Base-by-base conservation (phyloP, 2,329 filamentous ascomycete genomes). In the Verticillium alfalfae region DNA sequence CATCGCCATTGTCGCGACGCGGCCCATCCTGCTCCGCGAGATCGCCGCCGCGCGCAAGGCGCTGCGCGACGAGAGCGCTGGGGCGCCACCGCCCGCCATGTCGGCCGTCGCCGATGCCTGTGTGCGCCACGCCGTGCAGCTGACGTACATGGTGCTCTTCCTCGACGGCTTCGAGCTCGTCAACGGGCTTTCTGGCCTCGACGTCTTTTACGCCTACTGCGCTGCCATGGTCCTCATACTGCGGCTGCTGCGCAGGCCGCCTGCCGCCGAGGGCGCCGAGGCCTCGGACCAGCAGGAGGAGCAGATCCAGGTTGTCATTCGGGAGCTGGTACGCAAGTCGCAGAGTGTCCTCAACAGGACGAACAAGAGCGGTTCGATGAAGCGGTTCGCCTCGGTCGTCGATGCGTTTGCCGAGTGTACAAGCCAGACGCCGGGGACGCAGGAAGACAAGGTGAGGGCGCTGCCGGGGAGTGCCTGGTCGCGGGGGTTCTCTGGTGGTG, bases 151-250 rank as follows among this genome's bases (percentile, higher is more conserved):
- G 0, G 67, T 71, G 55, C 66, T 75, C 15, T 66, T 76, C 1
- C 68, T 76, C 0, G 69, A 73, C 39, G 67, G 66, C 4, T 73
- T 75, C 45, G 66, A 69, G 22, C 66, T 73, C 0, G 58, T 76
- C 7, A 72, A 75, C 57, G 73, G 74, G 1, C 64, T 73, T 8
- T 73, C 72, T 1, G 72, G 72, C 1, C 65, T 75, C 0, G 74
- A 76, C 36, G 66, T 74, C 2, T 76, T 74, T 39, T 76, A 76
- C 58, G 68, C 70, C 38, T 75, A 74, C 61, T 74, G 70, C 54
- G 70, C 72, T 1, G 69, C 68, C 1, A 75, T 76, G 70, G 66
- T 71, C 0, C 66, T 73, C 45, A 67, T 66, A 38, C 63, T 70
- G n/a, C 68, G 69, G 56, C 64, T 63, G 54, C 60, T 68, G 22